phyloP scores from a whole-genome alignment of 768 basidiomycete species.

The Suillus alpinus region DNA sequence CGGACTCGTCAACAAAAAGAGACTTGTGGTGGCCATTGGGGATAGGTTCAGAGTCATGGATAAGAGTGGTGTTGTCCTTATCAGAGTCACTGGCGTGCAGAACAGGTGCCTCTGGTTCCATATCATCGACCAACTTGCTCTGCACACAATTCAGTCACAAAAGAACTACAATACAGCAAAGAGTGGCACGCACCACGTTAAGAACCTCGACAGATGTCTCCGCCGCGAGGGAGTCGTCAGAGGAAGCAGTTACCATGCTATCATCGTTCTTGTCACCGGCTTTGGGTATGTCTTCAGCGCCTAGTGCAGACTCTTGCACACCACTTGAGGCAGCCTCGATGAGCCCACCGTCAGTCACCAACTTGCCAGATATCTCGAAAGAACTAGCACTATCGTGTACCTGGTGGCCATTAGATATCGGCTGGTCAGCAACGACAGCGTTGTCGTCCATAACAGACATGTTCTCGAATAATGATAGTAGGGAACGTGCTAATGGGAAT shows the following conservation, averaged over 20 bases:
- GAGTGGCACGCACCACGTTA: not conserved
- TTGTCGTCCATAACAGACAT: conserved; percentile 6
- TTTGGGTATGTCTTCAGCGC: not conserved
- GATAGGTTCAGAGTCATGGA: not conserved
- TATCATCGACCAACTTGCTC: conserved; percentile 1
- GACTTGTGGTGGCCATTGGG: not conserved
- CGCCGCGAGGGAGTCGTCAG: not conserved
- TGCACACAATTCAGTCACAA: not conserved
- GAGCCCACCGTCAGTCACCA: not conserved
- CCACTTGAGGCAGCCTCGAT: not conserved
- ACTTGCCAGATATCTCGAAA: not conserved
- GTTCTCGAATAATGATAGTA: conserved; percentile 9
- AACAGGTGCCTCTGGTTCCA: not conserved
- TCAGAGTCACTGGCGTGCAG: not conserved
- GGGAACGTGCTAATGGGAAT: conserved; percentile 6
- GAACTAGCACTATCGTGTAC: not conserved
- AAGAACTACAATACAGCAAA: not conserved
- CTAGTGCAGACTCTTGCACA: not conserved
- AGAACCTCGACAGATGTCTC: not conserved
- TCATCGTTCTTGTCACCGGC: not conserved
- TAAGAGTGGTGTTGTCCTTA: not conserved
- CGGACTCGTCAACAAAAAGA: not conserved
- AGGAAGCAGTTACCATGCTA: not conserved
- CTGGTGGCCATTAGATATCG: conserved; percentile 9
- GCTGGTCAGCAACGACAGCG: conserved; percentile 2